Evolutionary conservation across 208 protist species (phyloP), one percentile per base, ranked within the genome.

Genomic region (Acanthamoeba castellanii): DNA sequence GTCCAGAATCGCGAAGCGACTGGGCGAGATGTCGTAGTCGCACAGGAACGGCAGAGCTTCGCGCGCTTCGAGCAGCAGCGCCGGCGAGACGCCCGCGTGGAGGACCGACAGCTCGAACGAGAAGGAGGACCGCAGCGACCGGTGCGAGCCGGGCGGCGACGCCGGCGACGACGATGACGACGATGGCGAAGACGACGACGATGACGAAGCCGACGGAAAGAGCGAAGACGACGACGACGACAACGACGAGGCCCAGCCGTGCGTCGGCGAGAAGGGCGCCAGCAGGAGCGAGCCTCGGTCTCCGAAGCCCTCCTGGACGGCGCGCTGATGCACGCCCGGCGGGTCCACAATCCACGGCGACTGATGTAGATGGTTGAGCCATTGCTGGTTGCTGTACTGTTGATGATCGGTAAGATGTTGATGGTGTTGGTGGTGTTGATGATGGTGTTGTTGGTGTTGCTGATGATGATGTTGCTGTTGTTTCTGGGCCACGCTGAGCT

Each of bases 31-130:
- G 52, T 87, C 52, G 52, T 87, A 87, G 78, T 87, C 50, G 30
- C 78, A 64, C 25, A 87, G 78, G 50, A 55, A 87, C 11, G 78
- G 78, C 42, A 87, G 25, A 4, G 11, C n/a, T 22, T 61, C n/a
- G 7, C 78, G 42, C 2, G 78, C 78, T 25, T 87, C 78, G n/a
- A 87, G 20, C 2, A 87, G n/a, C 42, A 87, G 25, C 9, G 78
- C 9, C 11, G 78, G 78, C 78, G 78, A 61, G 20, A 87, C 78
- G 47, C 47, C 50, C 18, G 78, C 42, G 5, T 87, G 78, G 52
- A 87, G 78, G 32, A 64, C 25, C 25, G 78, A 87, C 22, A 87
- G 78, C 52, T 87, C 78, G 52, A 87, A 57, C n/a, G 78, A 87
- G 78, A 87, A 87, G 27, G 78, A 87, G n/a, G 27, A 64, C 50